phyloP scores from a whole-genome alignment of 2,329 filamentous ascomycete genomes.

The Neonectria sp. region DNA sequence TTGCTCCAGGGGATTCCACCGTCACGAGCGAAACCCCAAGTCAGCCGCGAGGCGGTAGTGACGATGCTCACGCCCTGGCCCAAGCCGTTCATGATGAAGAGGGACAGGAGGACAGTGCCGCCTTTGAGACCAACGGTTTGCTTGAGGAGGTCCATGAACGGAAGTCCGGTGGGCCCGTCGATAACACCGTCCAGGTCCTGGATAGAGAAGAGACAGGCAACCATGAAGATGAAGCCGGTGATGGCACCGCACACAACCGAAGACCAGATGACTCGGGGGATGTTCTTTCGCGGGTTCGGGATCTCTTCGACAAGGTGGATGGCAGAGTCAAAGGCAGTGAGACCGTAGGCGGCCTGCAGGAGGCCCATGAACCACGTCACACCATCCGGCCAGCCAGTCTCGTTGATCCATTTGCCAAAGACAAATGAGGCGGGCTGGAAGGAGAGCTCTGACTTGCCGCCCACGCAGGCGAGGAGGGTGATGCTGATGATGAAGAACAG shows the following conservation, averaged over 20 bases:
- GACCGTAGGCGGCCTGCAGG: conserved; percentile 69
- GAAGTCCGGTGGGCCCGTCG: conserved; percentile 57
- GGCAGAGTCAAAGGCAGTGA: conserved; percentile 68
- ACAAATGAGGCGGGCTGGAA: conserved; percentile 67
- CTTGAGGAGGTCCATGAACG: conserved; percentile 65
- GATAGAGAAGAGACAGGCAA: conserved; percentile 66
- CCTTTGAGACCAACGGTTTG: conserved; percentile 53
- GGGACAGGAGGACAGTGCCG: conserved; percentile 61
- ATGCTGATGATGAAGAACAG: conserved; percentile 68
- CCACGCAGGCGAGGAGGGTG: conserved; percentile 67
- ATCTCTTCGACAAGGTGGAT: conserved; percentile 73
- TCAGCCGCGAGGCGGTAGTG: conserved; percentile 66
- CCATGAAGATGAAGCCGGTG: conserved; percentile 66
- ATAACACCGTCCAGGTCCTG: conserved; percentile 61
- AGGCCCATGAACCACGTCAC: conserved; percentile 72
- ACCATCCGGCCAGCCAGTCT: conserved; percentile 67
- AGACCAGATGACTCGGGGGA: conserved; percentile 67
- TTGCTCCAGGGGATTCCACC: conserved; percentile 62
- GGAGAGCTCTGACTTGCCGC: conserved; percentile 57
- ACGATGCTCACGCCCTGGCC: conserved; percentile 67
- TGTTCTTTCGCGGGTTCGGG: conserved; percentile 65
- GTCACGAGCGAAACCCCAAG: conserved; percentile 70
- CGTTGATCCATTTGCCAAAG: conserved; percentile 64
- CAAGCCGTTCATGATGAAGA: conserved; percentile 71
- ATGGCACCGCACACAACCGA: conserved; percentile 65